phyloP scores from a whole-genome alignment of 2,329 filamentous ascomycete species.

The Sporothrix brunneoviolacea region DNA sequence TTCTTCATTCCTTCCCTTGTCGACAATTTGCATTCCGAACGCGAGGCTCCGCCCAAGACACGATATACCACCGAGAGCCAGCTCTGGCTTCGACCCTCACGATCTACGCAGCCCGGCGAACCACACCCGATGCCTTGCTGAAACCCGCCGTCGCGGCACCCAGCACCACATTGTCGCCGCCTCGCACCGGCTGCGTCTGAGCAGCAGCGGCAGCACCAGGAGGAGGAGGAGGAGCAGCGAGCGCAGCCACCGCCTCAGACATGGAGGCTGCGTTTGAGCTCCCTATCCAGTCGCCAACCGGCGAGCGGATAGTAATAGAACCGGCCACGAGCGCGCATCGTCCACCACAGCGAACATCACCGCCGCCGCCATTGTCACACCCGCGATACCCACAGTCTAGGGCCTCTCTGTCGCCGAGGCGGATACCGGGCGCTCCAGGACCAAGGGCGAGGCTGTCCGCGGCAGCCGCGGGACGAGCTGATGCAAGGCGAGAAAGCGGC shows the following conservation, averaged over 20 bases:
- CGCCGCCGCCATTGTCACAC: constrained; percentile 4
- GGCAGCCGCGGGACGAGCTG: no score
- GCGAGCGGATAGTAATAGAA: constrained; percentile 7
- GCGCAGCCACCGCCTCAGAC: neutral
- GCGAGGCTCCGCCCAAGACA: neutral
- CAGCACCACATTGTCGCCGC: constrained; percentile 5
- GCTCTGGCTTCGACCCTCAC: neutral
- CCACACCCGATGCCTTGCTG: constrained; percentile 3
- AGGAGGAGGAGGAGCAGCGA: constrained; percentile 4
- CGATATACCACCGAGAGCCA: neutral
- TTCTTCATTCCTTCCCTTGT: neutral
- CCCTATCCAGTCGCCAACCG: constrained; percentile 17
- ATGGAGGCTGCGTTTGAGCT: constrained; percentile 23
- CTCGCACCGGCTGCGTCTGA: constrained; percentile 10
- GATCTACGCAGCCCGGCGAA: constrained; percentile 1
- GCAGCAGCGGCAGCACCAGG: constrained; percentile 7
- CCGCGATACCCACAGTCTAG: neutral
- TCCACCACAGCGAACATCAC: constrained; percentile 9
- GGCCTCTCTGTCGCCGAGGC: constrained; percentile 8
- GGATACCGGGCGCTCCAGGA: neutral
- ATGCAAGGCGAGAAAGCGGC: neutral
- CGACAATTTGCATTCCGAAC: neutral
- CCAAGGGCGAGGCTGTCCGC: neutral
- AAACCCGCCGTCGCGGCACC: neutral
- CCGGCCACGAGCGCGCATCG: constrained; percentile 3